Conservation (phyloP, 2,329 filamentous ascomycete species). For the Colletotrichum aenigma region DNA sequence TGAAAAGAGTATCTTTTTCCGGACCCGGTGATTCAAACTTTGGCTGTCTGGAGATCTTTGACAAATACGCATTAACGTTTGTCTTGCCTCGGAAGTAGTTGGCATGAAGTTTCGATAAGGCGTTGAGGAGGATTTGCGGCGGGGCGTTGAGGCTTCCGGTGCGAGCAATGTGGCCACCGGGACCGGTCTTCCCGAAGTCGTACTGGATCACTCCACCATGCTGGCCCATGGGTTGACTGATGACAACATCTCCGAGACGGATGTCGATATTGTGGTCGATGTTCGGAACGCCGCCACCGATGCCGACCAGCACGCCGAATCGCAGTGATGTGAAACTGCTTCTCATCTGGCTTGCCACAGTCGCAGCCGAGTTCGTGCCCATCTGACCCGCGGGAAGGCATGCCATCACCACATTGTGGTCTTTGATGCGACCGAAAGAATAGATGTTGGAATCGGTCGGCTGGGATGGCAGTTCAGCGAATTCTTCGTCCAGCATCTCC, state of each 20-base stretch:
- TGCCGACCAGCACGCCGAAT: slow-evolving; percentile 28
- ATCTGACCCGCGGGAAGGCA: not conserved
- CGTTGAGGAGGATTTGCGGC: slow-evolving; percentile 13
- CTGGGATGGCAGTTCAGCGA: too few relatives aligned
- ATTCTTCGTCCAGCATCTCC: too few relatives aligned
- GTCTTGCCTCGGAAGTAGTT: not conserved
- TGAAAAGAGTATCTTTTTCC: not conserved
- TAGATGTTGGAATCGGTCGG: not conserved
- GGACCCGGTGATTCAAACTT: not conserved
- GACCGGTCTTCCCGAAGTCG: slow-evolving; percentile 26
- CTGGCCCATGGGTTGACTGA: slow-evolving; percentile 5
- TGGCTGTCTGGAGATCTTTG: not conserved
- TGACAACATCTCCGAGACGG: slow-evolving; percentile 24
- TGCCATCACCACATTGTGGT: slow-evolving; percentile 2
- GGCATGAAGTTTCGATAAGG: not conserved
- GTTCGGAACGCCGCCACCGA: slow-evolving; percentile 26
- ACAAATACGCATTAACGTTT: not conserved
- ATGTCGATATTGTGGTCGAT: slow-evolving; percentile 30
- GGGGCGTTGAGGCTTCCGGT: slow-evolving; percentile 23
- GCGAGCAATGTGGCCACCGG: slow-evolving; percentile 1
- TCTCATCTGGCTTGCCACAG: slow-evolving; percentile 12
- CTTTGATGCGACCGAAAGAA: not conserved
- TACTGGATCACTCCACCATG: slow-evolving; percentile 26
- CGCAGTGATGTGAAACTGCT: slow-evolving; percentile 11
- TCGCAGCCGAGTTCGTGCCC: not conserved